Evolutionary conservation across 2,329 filamentous ascomycete species (phyloP).

Genomic region (Apiospora arundinis): DNA sequence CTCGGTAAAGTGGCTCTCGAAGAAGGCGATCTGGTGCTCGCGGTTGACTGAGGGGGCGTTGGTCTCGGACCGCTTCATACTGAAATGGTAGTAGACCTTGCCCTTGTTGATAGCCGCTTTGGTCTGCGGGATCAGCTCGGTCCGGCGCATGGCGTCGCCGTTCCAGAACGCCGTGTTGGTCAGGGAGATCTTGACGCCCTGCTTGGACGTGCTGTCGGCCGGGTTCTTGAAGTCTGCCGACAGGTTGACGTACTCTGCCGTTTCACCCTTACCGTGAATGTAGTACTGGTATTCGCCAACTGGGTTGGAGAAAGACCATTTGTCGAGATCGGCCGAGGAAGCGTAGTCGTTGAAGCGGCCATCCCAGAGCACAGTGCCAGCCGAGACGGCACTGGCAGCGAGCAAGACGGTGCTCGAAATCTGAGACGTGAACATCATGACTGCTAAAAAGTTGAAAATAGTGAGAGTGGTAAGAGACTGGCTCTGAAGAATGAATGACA

Average conservation of each 20-base stretch:
- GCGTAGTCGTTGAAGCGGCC: conserved; percentile 63
- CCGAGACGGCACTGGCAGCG: conserved; percentile 21
- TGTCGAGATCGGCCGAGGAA: conserved; percentile 54
- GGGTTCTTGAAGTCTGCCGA: conserved; percentile 68
- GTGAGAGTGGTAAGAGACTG: background rate
- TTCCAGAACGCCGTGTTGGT: conserved; percentile 71
- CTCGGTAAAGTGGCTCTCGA: conserved; percentile 77
- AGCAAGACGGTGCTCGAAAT: conserved; percentile 15
- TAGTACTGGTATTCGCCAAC: conserved; percentile 75
- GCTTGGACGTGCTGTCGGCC: conserved; percentile 63
- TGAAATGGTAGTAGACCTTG: conserved; percentile 76
- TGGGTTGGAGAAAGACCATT: conserved; percentile 67
- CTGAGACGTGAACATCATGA: conserved; percentile 19
- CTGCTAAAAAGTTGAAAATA: background rate
- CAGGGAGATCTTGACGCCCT: conserved; percentile 74
- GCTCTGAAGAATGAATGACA: conserved; percentile 13
- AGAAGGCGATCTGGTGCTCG: conserved; percentile 70
- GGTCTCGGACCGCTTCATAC: conserved; percentile 61
- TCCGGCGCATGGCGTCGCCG: conserved; percentile 74
- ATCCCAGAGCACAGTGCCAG: conserved; percentile 63
- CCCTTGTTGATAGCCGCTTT: conserved; percentile 68
- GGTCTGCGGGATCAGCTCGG: conserved; percentile 76
- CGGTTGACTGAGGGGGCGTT: conserved; percentile 67
- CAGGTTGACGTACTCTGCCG: conserved; percentile 66
- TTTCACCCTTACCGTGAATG: conserved; percentile 66